Percentiles rank a stretch among this genome's conserved stretches.
Conservation (phyloP, 768 basidiomycete species). For the Termitomyces titanicus region DNA sequence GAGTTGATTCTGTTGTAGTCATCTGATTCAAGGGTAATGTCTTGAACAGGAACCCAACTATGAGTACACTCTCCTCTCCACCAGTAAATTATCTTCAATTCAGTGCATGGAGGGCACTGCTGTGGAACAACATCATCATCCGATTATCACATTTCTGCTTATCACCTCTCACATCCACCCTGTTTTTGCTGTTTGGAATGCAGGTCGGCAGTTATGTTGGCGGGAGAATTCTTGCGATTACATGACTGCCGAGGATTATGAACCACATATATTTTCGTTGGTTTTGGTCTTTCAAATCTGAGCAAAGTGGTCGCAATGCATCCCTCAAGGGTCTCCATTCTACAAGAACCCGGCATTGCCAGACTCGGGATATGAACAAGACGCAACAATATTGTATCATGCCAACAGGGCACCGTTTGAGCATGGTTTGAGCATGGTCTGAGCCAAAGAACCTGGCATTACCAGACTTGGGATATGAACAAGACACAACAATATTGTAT, state of each 20-base stretch:
- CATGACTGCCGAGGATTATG: not conserved
- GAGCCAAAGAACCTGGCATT: no score
- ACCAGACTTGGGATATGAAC: no score
- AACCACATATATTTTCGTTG: not conserved
- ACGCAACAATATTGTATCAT: not conserved
- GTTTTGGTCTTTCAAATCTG: not conserved
- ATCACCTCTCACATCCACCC: not conserved
- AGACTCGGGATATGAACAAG: not conserved
- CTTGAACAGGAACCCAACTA: not conserved
- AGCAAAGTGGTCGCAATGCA: no score
- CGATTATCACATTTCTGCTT: not conserved
- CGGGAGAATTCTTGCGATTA: not conserved
- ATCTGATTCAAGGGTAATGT: not conserved
- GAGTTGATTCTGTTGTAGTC: not conserved
- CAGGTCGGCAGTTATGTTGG: not conserved
- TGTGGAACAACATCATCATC: not conserved
- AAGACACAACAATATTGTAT: no score
- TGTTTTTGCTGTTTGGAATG: not conserved
- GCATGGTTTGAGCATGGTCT: no score
- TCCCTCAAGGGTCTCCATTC: not conserved
- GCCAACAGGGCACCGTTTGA: no score
- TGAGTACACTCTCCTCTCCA: not conserved
- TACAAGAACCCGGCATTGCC: not conserved
- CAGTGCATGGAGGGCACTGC: no score
- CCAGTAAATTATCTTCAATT: not conserved